phyloP scores from a whole-genome alignment of 176 grass and related monocot genomes.

The Triticum turgidum region DNA sequence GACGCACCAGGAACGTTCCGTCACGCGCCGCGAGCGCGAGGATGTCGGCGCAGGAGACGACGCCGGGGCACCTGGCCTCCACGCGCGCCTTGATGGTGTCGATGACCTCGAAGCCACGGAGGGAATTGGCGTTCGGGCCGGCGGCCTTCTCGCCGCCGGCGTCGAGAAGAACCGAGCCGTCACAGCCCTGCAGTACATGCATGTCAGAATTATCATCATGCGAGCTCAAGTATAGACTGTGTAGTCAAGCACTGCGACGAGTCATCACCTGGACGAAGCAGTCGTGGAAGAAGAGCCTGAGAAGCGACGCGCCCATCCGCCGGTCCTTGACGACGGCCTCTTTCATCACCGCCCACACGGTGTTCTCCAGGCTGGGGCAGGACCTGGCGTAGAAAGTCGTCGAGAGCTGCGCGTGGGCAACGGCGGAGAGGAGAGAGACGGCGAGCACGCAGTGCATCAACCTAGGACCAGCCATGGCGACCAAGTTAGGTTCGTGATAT shows the following conservation, averaged over 20 bases:
- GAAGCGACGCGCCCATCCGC: conserved; percentile 61
- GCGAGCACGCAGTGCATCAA: conserved; percentile 20
- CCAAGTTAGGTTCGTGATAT: not conserved
- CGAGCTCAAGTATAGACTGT: not conserved
- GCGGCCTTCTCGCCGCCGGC: conserved; percentile 57
- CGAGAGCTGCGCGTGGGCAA: conserved; percentile 45
- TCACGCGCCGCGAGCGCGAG: conserved; percentile 74
- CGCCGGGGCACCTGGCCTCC: conserved; percentile 56
- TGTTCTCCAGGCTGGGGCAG: conserved; percentile 57
- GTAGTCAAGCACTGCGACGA: not conserved
- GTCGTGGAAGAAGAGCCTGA: conserved; percentile 84
- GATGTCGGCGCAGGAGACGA: conserved; percentile 88
- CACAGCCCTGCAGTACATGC: conserved; percentile 43
- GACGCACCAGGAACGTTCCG: conserved; percentile 4
- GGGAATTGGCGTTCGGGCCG: conserved; percentile 54
- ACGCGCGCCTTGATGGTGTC: conserved; percentile 55
- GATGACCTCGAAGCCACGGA: conserved; percentile 56
- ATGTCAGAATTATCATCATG: not conserved
- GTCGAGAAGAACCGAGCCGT: conserved; percentile 65
- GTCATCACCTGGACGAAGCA: conserved; percentile 56
- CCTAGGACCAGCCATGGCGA: conserved; percentile 29
- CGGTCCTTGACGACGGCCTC: conserved; percentile 39
- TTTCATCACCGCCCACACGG: conserved; percentile 41
- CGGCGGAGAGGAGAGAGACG: conserved; percentile 26
- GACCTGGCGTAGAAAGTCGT: conserved; percentile 42